Base-by-base conservation (phyloP, 2,329 filamentous ascomycete genomes). In the Thielaviopsis populi region DNA sequence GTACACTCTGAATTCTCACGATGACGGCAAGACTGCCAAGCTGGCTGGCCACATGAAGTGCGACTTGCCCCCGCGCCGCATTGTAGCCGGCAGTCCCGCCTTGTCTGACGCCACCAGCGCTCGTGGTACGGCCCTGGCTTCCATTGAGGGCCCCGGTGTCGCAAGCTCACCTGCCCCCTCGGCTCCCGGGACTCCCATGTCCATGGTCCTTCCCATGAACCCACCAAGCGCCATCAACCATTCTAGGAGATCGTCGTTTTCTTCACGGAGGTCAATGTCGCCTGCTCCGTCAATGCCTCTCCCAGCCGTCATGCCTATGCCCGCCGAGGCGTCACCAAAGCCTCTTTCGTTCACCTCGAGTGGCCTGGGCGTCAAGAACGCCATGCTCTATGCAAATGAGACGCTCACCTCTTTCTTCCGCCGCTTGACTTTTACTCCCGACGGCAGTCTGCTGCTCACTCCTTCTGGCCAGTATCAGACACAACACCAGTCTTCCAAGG, bases 381-480 rank as follows among this genome's bases (percentile, higher is more conserved):
- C 91, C 50, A 91, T 85, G 69, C 85, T 99, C 56, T 99, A 99
- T 72, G 91, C 91, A 56, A 97, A 96, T 70, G 94, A 99, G 75
- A 96, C 92, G 0, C 82, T 97, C 66, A 96, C 92, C 0, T 97
- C 94, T 0, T 99, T 99, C 76, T 99, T 99, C 76, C 83, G 94
- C 62, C 84, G 94, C 58, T 78, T 99, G 60, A 91, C 92, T 0
- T 99, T 99, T 72, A 91, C 95, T 0, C 92, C 94, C 0, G 95
- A 99, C 71, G 94, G 94, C 30, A 96, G 91, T 72, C 78, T 99
- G 60, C 80, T 99, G 3, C 86, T 99, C 68, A 99, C 94, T 0
- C 94, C 94, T 1, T 92, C 94, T 1, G 94, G 94, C 7, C 94
- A 97, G 72, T 97, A 94, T 75, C 95, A 96, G 72, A 88, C 87